Evolutionary conservation across 805 yeast genomes (phyloP), one percentile per base, ranked within the genome.

Genomic region (Yamadazyma akitaensis): DNA sequence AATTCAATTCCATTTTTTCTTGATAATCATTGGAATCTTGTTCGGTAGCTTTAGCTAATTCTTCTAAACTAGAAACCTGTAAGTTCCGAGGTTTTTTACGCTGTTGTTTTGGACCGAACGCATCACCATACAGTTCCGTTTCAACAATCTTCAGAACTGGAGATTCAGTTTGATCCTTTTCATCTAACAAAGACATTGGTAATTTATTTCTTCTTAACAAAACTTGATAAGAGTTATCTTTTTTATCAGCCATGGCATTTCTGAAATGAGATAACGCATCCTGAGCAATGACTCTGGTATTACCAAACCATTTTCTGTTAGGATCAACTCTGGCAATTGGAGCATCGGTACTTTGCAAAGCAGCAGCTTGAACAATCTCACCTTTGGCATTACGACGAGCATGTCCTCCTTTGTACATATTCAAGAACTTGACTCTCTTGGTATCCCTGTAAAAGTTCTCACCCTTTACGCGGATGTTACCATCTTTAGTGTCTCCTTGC

Each of bases 381-480:
- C 98, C 98, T 52, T 81, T 76, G 43, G 89, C 88, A 63, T 91
- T 88, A 57, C 96, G 79, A 44, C 79, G 81, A 34, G 97, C 96
- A 54, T 87, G 79, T 47, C 98, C 97, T 44, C 85, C 81, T 61
- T 88, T 94, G 73, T 90, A 92, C 98, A 92, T 92, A 63, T 82
- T 86, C 60, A 94, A 75, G 64, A 82, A 88, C 65, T 88, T 84
- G 49, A 91, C 96, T 62, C 88, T 88, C 63, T 90, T 89, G 44
- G 96, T 92, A 80, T 91, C 97, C 59, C 89, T 74, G 73, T 92
- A 92, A 68, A 92, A 92, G 73, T 92, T 92, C 69, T 92, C 99
- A 61, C 99, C 99, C 65, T 92, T 92, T 43, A 88, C 95, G 51
- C 96, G 83, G 48, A 94, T 78, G 59, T 92, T 92, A 25, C 97